Evolutionary conservation across 345 rosid genomes (phyloP), one percentile per base, ranked within the genome.

Genomic region (Dimocarpus longan): DNA sequence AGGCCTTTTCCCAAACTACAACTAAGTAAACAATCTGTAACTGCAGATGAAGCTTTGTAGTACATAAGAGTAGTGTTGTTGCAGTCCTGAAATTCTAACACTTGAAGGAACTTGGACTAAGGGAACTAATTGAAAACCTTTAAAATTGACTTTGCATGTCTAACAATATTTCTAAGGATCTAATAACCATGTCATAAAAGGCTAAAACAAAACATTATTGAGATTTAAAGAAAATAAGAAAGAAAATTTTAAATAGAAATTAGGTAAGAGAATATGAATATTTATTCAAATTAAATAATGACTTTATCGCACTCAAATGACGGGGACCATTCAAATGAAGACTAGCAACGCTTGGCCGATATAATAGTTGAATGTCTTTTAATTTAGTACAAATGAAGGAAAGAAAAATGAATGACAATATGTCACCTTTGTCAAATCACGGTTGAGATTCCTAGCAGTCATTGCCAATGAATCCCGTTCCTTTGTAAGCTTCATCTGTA

Each of bases 401-500:
- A 48, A 68, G 8, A 65, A 39, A 52, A 68, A 67, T 19, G 73
- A 65, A 63, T 10, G 60, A 22, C 42, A 26, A 40, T 59, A 11
- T 46, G 68, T 84, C 81, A 90, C 98, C 97, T 93, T 95, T 52
- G 92, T 80, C 73, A 87, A 89, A 85, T 95, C 98, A 76, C 95
- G 97, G 80, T 89, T 84, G 46, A 93, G 98, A 82, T 92, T 92
- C 90, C 90, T 95, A 42, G 86, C 91, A 15, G 93, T 91, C 82
- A 86, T 44, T 8, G 90, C 89, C 82, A 95, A 77, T 26, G 95
- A 88, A 85, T 95, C 98, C 11, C 94, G 88, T 54, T 93, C 97
- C 86, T 89, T 87, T 4, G 88, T 79, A 68, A 95, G 92, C 80
- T 91, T 89, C 82, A 82, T 84, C 99, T 95, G 74, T 87, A 82